Evolutionary conservation across 2,329 filamentous ascomycete species (phyloP), one percentile per base, ranked within the genome.

Genomic region (Emergomyces orientalis): DNA sequence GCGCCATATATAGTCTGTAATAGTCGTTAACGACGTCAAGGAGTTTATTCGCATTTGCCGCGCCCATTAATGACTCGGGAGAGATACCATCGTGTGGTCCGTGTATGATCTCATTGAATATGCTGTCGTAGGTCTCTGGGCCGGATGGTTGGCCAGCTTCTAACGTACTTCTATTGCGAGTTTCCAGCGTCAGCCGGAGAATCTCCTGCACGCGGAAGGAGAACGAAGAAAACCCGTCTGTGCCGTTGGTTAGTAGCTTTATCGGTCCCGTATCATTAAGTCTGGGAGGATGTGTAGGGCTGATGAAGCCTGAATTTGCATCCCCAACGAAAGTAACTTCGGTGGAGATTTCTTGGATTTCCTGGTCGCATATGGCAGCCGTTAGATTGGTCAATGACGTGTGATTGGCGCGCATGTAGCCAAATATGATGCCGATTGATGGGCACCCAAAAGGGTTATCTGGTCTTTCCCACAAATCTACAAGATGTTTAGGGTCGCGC

Each of bases 371-470:
- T 13, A 59, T 13, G 6, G 56, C 56, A 27, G 37, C 56, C 3
- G 56, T 39, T 22, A 59, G 7, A 59, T 39, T 45, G 3, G 30
- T 11, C 3, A n/a, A 2, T 7, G 37, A 41, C 6, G 56, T 59
- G 37, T 25, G 56, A 27, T 59, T 59, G 37, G 32, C 56, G 3
- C 56, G 56, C 37, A 59, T 19, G 14, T 41, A 45, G 6, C 56
- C 56, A 59, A 59, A 59, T 41, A 27, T 22, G 27, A 59, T 41
- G 56, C 37, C 56, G n/a, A 59, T 19, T 22, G 56, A 41, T 41
- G 37, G 56, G 19, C 56, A 59, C 1, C 41, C 32, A 19, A 13
- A 19, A 3, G 56, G 56, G 6, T 55, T 55, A 34, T 37, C 51
- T 22, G 30, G 32, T 19, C 17, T n/a, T 37, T 55, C 7, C 27